Base-by-base conservation (phyloP, 2,329 filamentous ascomycete genomes). In the Penicillium hordei region DNA sequence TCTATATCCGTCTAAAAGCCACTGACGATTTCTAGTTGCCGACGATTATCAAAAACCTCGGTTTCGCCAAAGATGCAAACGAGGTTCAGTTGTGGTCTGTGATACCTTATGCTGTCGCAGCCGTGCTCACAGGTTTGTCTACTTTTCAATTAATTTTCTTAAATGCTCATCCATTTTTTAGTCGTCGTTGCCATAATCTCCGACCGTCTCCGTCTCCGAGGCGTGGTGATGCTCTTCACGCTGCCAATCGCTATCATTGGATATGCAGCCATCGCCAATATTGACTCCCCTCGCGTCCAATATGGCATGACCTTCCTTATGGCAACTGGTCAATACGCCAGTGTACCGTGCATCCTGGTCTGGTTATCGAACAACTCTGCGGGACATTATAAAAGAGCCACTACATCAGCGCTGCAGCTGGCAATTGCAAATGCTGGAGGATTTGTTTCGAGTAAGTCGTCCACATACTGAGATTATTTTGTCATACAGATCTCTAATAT, bases 321-420 rank as follows among this genome's bases (percentile, higher is more conserved):
- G 84, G 84, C 86, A 0, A 83, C 82, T 0, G 86, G 86, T 10
- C 78, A 88, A 68, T 89, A 88, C 67, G 79, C 80, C 45, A 84
- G 82, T 42, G 84, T 88, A 0, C 86, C 86, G 0, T 83, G 82
- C 19, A 82, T 88, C 3, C 74, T 89, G 10, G 86, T 82, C 1
- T 89, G 86, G 86, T 83, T 86, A 60, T 83, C 83, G 2, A 89
- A 89, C 68, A 89, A 89, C 68, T 86, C 82, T 0, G 85, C 86
- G 0, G 86, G 84, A 0, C 87, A 90, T 67, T 89, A 89, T 67
- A 90, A 89, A 70, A 77, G 87, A 15, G 87, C 88, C 0, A 89
- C 87, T 0, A 87, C 86, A 0, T 83, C 83, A 1, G 87, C 83
- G 0, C 65, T 89, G 63, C 86, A 89, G 70, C 76, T 89, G 27